Conservation (phyloP, 169 alveolate species). For the Theileria annulata region DNA sequence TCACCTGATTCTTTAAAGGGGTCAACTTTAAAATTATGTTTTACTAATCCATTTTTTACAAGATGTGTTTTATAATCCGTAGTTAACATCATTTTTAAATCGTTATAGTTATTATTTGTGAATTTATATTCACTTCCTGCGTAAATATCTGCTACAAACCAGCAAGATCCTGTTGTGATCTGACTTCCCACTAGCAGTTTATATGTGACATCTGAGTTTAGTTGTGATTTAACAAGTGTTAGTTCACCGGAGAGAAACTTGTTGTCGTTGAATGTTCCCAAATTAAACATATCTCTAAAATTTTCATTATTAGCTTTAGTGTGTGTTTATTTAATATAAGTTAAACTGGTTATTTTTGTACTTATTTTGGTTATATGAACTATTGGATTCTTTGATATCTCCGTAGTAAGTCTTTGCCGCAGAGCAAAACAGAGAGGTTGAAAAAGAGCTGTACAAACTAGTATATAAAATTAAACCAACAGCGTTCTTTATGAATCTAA, state of each 20-base stretch:
- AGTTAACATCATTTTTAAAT: slow-evolving; percentile 22
- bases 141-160: slow-evolving; percentile 45
- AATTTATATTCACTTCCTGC: slow-evolving; percentile 8
- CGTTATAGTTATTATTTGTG: not conserved
- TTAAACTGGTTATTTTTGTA: not conserved
- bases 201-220: slow-evolving; percentile 7
- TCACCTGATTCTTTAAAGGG: slow-evolving; percentile 4
- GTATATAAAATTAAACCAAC: not conserved
- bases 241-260: slow-evolving; percentile 13
- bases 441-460: not conserved
- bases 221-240: slow-evolving; percentile 27
- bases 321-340: not conserved
- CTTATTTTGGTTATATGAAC: not conserved
- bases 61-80: slow-evolving; percentile 17
- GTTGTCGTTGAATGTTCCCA: slow-evolving; percentile 6
- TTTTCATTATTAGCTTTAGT: not conserved
- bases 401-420: not conserved
- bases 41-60: slow-evolving; percentile 23
- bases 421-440: not conserved
- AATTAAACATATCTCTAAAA: slow-evolving; percentile 5
- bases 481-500: slow-evolving; percentile 1
- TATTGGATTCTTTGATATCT: not conserved
- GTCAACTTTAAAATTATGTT: slow-evolving; percentile 18
- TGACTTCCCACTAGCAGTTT: slow-evolving; percentile 42
- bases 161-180: slow-evolving; percentile 50